phyloP scores from a whole-genome alignment of 306 rosid species.

The Lupinus albus region DNA sequence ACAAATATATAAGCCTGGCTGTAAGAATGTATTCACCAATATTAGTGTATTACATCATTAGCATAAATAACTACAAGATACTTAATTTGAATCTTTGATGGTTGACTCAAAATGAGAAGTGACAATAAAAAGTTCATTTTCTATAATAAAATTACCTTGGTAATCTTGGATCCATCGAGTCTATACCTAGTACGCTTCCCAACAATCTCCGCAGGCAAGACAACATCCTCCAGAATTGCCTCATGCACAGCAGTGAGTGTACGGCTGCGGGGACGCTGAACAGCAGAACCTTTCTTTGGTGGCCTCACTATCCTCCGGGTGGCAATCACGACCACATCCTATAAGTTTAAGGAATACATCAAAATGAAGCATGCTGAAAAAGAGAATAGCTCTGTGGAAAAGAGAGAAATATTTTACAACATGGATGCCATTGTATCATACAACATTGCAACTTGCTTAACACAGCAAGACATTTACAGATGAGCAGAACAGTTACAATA shows the following conservation, averaged over 20 bases:
- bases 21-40: neutral
- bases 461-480: neutral
- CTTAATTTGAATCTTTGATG: neutral
- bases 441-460: neutral
- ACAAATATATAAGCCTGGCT: neutral
- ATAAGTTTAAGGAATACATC: constrained; percentile 13
- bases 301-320: constrained; percentile 83
- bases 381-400: neutral
- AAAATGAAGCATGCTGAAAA: neutral
- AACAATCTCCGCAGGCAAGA: constrained; percentile 87
- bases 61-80: neutral
- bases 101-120: neutral
- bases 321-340: constrained; percentile 82
- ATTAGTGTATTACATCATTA: neutral
- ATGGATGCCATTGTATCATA: neutral
- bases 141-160: constrained; percentile 57
- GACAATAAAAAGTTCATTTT: neutral
- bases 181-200: constrained; percentile 81
- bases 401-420: neutral
- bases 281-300: constrained; percentile 90
- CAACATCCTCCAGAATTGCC: constrained; percentile 85
- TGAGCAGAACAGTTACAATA: neutral
- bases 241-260: constrained; percentile 91
- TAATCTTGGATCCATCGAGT: constrained; percentile 78
- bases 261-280: constrained; percentile 79